These are phyloP conservation scores for Zoysia matrella DNA, from an alignment of 202 grass and related monocot species.

Conservation along the genomic window DNA sequence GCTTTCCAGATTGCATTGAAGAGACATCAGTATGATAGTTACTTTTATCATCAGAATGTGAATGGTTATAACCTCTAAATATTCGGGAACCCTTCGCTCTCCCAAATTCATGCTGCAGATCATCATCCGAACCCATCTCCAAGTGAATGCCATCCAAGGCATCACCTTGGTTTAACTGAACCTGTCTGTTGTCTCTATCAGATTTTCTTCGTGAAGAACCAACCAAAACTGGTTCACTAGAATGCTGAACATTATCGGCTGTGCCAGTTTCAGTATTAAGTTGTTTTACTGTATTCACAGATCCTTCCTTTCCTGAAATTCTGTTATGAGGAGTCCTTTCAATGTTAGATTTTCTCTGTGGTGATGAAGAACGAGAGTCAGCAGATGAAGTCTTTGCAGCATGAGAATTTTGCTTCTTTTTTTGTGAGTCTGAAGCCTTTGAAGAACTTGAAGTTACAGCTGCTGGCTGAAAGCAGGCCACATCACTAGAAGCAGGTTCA, in stretches of 20 bases:
- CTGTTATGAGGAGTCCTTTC: constrained; percentile 67
- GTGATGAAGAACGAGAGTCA: constrained; percentile 80
- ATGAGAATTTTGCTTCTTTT: constrained; percentile 62
- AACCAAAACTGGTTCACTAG: constrained; percentile 39
- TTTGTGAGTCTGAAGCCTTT: constrained; percentile 71
- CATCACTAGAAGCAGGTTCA: constrained; percentile 61
- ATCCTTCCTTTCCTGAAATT: constrained; percentile 64
- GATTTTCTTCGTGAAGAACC: constrained; percentile 53
- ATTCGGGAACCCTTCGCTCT: constrained; percentile 46
- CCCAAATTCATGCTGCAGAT: constrained; percentile 50
- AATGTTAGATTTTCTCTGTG: constrained; percentile 60
- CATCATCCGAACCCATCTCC: constrained; percentile 46
- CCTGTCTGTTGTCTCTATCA: constrained; percentile 40
- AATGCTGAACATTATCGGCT: constrained; percentile 40
- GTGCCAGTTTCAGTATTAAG: constrained; percentile 56
- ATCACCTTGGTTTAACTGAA: constrained; percentile 50
- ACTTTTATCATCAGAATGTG: constrained; percentile 49
- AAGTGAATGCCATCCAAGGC: constrained; percentile 38
- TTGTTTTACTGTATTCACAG: constrained; percentile 54
- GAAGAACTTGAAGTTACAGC: constrained; percentile 92
- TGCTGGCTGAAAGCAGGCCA: constrained; percentile 45
- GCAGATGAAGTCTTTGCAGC: constrained; percentile 70
- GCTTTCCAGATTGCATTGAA: constrained; percentile 40
- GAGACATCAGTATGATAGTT: constrained; percentile 42
- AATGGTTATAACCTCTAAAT: constrained; percentile 50